Evolutionary conservation across 768 basidiomycete species (phyloP), one percentile per base, ranked within the genome.

Genomic region (Arthromyces matolae): DNA sequence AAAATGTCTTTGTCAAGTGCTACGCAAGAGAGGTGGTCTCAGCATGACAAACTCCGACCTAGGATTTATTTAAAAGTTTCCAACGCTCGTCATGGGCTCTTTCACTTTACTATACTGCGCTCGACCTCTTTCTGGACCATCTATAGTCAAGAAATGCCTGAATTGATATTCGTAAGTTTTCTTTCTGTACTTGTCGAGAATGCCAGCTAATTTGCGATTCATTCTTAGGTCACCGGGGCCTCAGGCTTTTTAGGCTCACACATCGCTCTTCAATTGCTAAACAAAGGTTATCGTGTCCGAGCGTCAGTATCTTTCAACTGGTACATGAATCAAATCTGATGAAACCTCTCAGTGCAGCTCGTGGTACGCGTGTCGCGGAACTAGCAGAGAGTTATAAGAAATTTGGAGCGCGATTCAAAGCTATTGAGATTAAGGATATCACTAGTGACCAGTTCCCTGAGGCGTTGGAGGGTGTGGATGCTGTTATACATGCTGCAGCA

Each of bases 381-480:
- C 53, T 64, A 16, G 47, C 42, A 8, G 45, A 53, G 9, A 55
- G 42, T 19, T 61, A 63, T 27, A 40, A 49, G 9, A 52, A 48
- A 4, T 52, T 51, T 31, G 50, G 56, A 16, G 37, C 49, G 28
- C 47, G 49, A 14, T 38, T 55, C 23, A 39, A 54, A n/a, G 51
- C 33, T 36, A 52, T 59, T 13, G 35, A 52, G 22, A 54, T 70
- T 36, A 58, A 66, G 41, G 69, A 71, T 45, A 46, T 71, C 28
- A 60, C 61, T 13, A 61, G 52, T 10, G 60, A 62, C 36, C 61
- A 66, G 42, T 77, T 81, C 47, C 72, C 78, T 39, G 71, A 76
- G 24, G 76, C 75, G 1, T 69, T 81, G 43, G 70, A 75, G 58
- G 77, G 70, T 5, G 73, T 81, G 9, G 67, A 76, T 36, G 78